Percentiles rank a stretch among this genome's conserved stretches.
These are phyloP conservation scores for Cucurbita maxima DNA, from an alignment of 306 rosid species.

Conservation along the genomic window DNA sequence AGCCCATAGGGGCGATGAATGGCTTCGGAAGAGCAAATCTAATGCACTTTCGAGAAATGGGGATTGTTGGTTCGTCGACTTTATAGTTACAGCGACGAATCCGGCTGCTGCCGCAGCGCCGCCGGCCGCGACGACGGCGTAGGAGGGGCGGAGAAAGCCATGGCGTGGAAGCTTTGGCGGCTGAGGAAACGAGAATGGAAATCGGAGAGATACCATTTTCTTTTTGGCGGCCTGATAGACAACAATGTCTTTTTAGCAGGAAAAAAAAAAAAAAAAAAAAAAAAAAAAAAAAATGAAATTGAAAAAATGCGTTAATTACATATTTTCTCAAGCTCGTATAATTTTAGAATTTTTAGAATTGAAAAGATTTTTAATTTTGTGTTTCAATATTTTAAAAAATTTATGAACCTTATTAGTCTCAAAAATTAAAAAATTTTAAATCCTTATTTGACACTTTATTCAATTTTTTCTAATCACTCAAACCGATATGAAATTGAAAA, in stretches of 20 bases:
- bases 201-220: slow-evolving; percentile 63
- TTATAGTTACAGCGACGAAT: slow-evolving; percentile 12
- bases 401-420: too few species aligned
- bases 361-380: too few species aligned
- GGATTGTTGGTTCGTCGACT: slow-evolving; percentile 8
- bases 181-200: slow-evolving; percentile 68
- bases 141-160: slow-evolving; percentile 20
- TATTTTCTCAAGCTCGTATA: too few species aligned
- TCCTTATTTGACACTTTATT: too few species aligned
- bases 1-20: slow-evolving; percentile 43
- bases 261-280: neutral
- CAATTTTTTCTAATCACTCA: too few species aligned
- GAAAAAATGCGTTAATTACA: too few species aligned
- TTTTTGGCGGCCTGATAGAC: neutral
- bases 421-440: too few species aligned
- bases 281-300: neutral
- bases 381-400: too few species aligned
- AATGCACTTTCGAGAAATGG: slow-evolving; percentile 32
- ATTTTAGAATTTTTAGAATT: too few species aligned
- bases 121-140: slow-evolving; percentile 11
- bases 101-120: slow-evolving; percentile 41
- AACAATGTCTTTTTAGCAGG: neutral
- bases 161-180: slow-evolving; percentile 16
- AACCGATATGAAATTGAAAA: too few species aligned
- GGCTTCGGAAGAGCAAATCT: slow-evolving; percentile 24